These are phyloP conservation scores for Athelia psychrophila DNA, from an alignment of 1,284 basidiomycete species.

Conservation along the genomic window DNA sequence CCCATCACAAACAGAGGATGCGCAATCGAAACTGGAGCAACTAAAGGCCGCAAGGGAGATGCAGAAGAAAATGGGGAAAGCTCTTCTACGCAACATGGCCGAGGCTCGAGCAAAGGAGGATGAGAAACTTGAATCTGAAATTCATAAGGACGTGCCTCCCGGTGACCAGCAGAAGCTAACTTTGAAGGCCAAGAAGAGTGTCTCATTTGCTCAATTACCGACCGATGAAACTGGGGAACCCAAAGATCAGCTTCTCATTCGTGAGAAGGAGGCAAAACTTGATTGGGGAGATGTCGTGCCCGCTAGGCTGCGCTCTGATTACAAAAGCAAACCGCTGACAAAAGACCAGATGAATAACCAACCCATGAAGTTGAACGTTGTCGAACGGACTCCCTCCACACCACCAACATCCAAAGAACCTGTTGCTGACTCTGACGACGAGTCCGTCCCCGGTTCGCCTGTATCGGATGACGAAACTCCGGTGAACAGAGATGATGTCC, in stretches of 20 bases:
- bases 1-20: constrained; percentile 47
- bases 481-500: constrained; percentile 14
- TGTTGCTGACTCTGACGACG: constrained; percentile 46
- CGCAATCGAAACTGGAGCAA: constrained; percentile 48
- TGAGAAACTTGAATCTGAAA: constrained; percentile 25
- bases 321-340: constrained; percentile 36
- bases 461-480: constrained; percentile 41
- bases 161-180: constrained; percentile 8
- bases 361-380: constrained; percentile 65
- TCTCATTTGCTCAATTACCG: constrained; percentile 54
- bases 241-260: background rate
- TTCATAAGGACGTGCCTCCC: background rate
- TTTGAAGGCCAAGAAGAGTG: constrained; percentile 52
- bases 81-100: constrained; percentile 49
- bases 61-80: constrained; percentile 76
- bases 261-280: constrained; percentile 7
- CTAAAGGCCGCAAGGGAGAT: constrained; percentile 55
- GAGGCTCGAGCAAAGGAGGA: constrained; percentile 39
- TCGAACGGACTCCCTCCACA: constrained; percentile 51
- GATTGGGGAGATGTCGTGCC: constrained; percentile 57
- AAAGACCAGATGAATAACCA: constrained; percentile 34
- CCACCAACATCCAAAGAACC: constrained; percentile 20
- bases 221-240: constrained; percentile 19
- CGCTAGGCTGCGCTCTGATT: constrained; percentile 41
- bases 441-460: constrained; percentile 33